phyloP scores from a whole-genome alignment of 768 basidiomycete species.

The Phaeolepiota aurea region DNA sequence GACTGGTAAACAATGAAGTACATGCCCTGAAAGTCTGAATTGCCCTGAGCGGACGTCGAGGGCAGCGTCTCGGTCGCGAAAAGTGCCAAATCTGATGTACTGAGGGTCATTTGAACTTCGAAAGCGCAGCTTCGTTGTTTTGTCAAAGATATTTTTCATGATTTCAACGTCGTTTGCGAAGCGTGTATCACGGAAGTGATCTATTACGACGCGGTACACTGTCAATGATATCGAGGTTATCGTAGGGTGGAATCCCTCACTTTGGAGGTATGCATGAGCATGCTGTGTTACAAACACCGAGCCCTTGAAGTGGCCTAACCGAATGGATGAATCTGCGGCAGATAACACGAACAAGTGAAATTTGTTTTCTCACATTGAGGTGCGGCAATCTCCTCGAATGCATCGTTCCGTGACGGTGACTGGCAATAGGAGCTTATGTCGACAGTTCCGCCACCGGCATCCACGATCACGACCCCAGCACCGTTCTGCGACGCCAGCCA shows the following conservation, averaged over 20 bases:
- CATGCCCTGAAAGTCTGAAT: constrained; percentile 30
- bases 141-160: constrained; percentile 36
- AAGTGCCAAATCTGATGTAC: constrained; percentile 39
- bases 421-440: constrained; percentile 48
- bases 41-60: constrained; percentile 37
- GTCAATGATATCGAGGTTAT: not conserved
- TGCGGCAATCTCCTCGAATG: constrained; percentile 42
- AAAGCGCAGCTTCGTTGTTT: constrained; percentile 38
- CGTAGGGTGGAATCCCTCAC: constrained; percentile 17
- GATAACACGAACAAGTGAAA: too few relatives aligned
- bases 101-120: constrained; percentile 27
- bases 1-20: too few relatives aligned
- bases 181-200: constrained; percentile 27
- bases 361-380: constrained; percentile 29
- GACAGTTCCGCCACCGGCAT: constrained; percentile 58
- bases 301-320: constrained; percentile 42
- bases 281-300: constrained; percentile 42
- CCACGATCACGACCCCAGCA: constrained; percentile 41
- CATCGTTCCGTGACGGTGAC: constrained; percentile 13
- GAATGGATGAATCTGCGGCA: too few relatives aligned
- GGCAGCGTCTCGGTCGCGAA: constrained; percentile 28
- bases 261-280: constrained; percentile 27
- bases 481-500: not conserved
- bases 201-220: too few relatives aligned
- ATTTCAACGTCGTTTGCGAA: constrained; percentile 32